Conservation (phyloP, 2,329 filamentous ascomycete genomes). For the Aspergillus hiratsukae region DNA sequence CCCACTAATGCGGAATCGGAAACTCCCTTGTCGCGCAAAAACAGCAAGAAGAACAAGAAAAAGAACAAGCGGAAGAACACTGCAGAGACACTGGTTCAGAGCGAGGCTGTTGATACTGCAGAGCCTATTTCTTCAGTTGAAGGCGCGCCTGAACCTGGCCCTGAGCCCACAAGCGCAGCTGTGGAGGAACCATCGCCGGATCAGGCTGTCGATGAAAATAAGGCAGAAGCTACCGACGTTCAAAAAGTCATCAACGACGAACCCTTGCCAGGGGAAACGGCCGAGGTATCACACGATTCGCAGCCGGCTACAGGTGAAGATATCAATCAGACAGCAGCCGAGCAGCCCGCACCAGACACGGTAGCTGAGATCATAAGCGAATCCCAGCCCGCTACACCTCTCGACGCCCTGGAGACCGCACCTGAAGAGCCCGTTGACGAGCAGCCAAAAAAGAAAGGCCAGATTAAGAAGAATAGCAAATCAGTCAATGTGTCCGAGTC, state of each 20-base stretch:
- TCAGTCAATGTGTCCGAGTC: conserved; percentile 9
- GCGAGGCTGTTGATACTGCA: conserved; percentile 2
- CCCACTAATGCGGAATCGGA: conserved; percentile 4
- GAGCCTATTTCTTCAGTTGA: conserved; percentile 2
- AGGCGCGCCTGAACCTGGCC: not conserved
- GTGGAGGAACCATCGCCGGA: conserved; percentile 10
- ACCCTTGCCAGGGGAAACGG: not conserved
- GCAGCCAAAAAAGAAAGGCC: conserved; percentile 17
- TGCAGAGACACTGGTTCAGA: conserved; percentile 1
- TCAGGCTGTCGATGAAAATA: not conserved
- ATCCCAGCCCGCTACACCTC: not conserved
- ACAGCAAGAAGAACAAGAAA: conserved; percentile 20
- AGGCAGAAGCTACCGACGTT: not conserved
- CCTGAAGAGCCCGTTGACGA: conserved; percentile 12
- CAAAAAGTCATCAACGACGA: conserved; percentile 1
- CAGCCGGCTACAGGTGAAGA: not conserved
- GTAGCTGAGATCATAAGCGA: not conserved
- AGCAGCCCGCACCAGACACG: not conserved
- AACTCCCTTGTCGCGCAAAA: conserved; percentile 10
- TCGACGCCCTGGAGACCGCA: not conserved
- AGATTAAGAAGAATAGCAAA: conserved; percentile 21
- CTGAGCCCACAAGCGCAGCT: conserved; percentile 11
- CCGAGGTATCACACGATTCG: not conserved
- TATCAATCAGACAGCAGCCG: not conserved
- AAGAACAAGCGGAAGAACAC: conserved; percentile 18